These are phyloP conservation scores for Arachis hypogaea DNA, from an alignment of 306 rosid genomes.

Conservation along the genomic window DNA sequence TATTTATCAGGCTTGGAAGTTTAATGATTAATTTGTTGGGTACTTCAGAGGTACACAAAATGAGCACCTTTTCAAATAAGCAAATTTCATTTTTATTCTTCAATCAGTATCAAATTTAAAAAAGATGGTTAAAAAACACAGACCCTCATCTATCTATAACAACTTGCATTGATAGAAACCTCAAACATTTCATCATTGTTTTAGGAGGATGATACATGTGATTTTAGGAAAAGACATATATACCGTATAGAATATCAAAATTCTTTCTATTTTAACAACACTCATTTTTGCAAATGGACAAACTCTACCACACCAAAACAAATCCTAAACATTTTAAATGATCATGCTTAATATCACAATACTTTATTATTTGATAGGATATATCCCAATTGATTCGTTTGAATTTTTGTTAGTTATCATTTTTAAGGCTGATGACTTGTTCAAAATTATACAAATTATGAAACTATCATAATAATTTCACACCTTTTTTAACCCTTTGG, in stretches of 20 bases:
- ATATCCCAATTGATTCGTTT: background rate
- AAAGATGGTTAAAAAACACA: too few species aligned
- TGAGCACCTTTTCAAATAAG: too few species aligned
- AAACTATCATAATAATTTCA: slow-evolving; percentile 1
- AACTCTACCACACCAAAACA: slow-evolving; percentile 4
- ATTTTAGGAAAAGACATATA: too few species aligned
- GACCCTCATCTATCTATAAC: too few species aligned
- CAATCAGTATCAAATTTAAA: too few species aligned
- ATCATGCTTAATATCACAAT: background rate
- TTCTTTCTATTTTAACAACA: slow-evolving; percentile 30
- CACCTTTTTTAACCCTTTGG: slow-evolving; percentile 13
- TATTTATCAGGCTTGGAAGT: too few species aligned
- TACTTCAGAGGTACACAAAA: too few species aligned
- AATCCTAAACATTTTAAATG: background rate
- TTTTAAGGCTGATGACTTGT: background rate
- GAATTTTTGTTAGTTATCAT: background rate
- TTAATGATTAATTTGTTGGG: too few species aligned
- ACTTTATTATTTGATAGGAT: background rate
- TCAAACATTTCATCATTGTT: too few species aligned
- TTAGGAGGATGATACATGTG: too few species aligned
- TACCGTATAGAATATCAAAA: background rate
- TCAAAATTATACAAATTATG: background rate
- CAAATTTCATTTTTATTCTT: too few species aligned
- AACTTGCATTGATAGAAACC: too few species aligned
- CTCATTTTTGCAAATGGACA: slow-evolving; percentile 7